Conservation (phyloP, 2,329 filamentous ascomycete species). For the Diaporthe destruens region DNA sequence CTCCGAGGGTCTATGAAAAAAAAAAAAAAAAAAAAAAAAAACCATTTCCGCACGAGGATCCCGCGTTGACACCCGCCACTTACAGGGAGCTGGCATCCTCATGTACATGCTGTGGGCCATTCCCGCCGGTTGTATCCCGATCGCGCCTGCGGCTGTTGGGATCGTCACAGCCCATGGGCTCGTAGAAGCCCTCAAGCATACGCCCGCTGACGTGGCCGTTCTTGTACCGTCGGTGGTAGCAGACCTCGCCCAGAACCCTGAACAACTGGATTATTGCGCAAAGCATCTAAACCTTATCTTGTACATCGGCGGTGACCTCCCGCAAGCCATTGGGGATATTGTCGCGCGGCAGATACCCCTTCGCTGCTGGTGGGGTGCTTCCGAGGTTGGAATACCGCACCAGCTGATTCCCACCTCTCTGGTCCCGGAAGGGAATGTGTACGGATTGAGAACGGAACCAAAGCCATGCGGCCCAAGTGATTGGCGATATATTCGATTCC, state of each 20-base stretch:
- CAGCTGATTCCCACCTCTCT: conserved; percentile 27
- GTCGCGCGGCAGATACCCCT: conserved; percentile 10
- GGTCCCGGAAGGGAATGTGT: too few relatives aligned
- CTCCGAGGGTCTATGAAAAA: too few relatives aligned
- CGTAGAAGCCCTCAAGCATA: conserved; percentile 48
- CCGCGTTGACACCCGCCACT: too few relatives aligned
- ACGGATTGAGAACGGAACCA: too few relatives aligned
- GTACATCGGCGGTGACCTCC: conserved; percentile 36
- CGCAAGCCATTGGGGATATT: conserved; percentile 32
- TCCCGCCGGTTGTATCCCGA: conserved; percentile 45
- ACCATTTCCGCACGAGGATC: too few relatives aligned
- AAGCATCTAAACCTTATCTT: conserved; percentile 14
- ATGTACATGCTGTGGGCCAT: conserved; percentile 47
- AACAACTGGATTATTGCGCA: conserved; percentile 14
- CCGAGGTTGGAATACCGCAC: conserved; percentile 35
- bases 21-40: too few relatives aligned
- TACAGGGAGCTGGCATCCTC: conserved; percentile 45
- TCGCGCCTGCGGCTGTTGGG: conserved; percentile 45
- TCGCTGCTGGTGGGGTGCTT: conserved; percentile 36
- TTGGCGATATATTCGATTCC: conserved; percentile 39
- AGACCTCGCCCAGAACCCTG: conserved; percentile 46
- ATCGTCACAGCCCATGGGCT: conserved; percentile 48
- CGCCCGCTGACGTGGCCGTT: conserved; percentile 49
- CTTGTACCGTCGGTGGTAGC: conserved; percentile 52
- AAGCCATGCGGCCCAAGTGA: neutral